Percentiles rank a stretch among this genome's conserved stretches.
Evolutionary conservation across 257 asterid species (phyloP).

Genomic region (Salvia miltiorrhiza): DNA sequence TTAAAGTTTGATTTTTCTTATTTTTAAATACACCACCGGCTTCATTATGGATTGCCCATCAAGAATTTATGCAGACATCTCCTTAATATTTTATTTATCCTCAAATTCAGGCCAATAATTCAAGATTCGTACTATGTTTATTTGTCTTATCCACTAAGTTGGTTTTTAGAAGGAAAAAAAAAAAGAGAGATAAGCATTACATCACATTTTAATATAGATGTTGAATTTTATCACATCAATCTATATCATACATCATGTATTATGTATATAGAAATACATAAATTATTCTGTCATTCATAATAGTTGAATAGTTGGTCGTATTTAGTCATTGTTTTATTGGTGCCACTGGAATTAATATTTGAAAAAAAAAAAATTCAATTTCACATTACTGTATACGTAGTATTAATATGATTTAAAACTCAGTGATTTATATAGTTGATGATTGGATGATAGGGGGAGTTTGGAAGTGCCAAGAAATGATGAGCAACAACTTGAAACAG

Average conservation of each 20-base stretch:
- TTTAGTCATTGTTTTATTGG: no score
- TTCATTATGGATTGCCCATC: not conserved
- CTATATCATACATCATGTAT: not conserved
- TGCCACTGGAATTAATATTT: no score
- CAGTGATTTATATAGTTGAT: no score
- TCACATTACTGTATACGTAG: no score
- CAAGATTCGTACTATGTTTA: not conserved
- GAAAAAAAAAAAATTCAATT: not conserved
- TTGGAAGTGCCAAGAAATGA: constrained; percentile 43
- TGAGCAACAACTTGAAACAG: constrained; percentile 26
- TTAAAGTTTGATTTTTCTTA: not conserved
- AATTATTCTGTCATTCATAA: no score
- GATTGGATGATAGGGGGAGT: constrained; percentile 34
- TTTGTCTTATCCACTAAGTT: constrained; percentile 7
- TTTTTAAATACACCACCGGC: constrained; percentile 30
- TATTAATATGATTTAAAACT: no score
- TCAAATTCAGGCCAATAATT: constrained; percentile 21
- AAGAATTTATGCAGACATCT: constrained; percentile 7
- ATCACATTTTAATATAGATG: not conserved
- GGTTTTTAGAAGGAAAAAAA: not conserved
- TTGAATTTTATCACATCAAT: not conserved
- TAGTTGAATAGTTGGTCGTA: no score
- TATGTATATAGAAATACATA: no score
- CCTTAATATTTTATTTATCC: constrained; percentile 15
- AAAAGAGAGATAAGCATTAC: not conserved